These are phyloP conservation scores for Plasmodium sp. DNA, from an alignment of 169 alveolate genomes.

Conservation along the genomic window DNA sequence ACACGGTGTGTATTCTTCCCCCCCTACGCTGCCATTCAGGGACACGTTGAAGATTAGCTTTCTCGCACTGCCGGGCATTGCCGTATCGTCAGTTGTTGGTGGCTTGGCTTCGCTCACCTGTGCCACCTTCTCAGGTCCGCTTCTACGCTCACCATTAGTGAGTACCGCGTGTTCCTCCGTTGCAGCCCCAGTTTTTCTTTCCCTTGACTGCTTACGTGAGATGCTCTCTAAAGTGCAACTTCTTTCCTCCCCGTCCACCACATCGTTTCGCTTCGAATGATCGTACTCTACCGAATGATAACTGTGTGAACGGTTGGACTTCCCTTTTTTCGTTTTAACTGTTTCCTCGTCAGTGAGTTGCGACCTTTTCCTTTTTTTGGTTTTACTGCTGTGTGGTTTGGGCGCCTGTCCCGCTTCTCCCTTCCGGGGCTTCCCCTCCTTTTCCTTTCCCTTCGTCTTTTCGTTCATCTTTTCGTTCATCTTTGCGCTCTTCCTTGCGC, in stretches of 20 bases:
- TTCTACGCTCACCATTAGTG: neutral
- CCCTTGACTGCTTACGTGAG: neutral
- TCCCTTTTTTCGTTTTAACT: neutral
- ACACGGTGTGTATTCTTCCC: neutral
- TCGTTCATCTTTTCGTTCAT: neutral
- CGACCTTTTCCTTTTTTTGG: neutral
- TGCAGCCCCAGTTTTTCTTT: neutral
- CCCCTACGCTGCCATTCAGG: conserved; percentile 3
- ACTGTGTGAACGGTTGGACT: neutral
- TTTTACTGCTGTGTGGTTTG: neutral
- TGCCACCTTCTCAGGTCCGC: neutral
- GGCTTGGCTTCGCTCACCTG: neutral
- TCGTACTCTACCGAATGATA: neutral
- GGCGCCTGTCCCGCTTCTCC: neutral
- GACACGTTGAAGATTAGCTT: conserved; percentile 47
- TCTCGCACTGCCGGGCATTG: neutral
- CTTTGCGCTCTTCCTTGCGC: neutral
- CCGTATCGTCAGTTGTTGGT: neutral
- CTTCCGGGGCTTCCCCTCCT: neutral
- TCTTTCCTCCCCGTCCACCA: neutral
- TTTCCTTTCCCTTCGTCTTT: neutral
- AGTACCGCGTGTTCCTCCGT: neutral
- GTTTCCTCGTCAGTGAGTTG: neutral
- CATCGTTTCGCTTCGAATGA: neutral
- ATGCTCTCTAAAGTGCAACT: neutral